Evolutionary conservation across 129 eudicot genomes (phyloP).

Genomic region (Silybum marianum): DNA sequence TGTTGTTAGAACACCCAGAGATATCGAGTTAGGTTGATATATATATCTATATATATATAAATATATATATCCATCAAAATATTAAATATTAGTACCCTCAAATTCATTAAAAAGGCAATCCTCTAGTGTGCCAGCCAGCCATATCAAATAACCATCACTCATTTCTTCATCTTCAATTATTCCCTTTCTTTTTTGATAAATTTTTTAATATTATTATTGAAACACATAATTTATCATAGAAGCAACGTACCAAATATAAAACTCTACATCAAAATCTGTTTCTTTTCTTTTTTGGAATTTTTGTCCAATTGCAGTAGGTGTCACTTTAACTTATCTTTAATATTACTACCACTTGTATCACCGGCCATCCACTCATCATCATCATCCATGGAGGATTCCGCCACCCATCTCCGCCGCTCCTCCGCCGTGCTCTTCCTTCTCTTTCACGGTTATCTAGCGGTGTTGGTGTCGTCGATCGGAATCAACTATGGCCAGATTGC

Average conservation of each 20-base stretch:
- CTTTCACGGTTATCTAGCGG: conserved; percentile 14
- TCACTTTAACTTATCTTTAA: conserved; percentile 34
- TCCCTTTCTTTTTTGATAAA: conserved; percentile 7
- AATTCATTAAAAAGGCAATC: not conserved
- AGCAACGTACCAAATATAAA: not conserved
- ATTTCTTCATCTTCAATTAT: conserved; percentile 28
- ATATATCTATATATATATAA: not conserved
- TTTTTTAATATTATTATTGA: not conserved
- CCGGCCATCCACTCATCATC: conserved; percentile 14
- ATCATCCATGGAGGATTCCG: conserved; percentile 5
- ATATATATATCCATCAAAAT: not conserved
- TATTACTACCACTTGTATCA: conserved; percentile 22
- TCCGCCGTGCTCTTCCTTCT: conserved; percentile 21
- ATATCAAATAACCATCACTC: conserved; percentile 20
- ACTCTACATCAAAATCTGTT: conserved; percentile 11
- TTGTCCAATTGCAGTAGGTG: no score
- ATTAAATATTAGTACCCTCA: not conserved
- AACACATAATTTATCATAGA: not conserved
- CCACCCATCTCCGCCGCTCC: conserved; percentile 31
- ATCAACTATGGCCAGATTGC: conserved; percentile 92
- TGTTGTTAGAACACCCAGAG: not conserved
- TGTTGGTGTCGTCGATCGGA: conserved; percentile 49
- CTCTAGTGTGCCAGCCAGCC: not conserved
- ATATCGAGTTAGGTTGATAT: not conserved
- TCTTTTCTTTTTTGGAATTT: conserved; percentile 13